A percentile compares a stretch with the other conserved stretches of the same genome.
Evolutionary conservation across 176 grass and related monocot species (phyloP).

Genomic region (Oryza longistaminata): DNA sequence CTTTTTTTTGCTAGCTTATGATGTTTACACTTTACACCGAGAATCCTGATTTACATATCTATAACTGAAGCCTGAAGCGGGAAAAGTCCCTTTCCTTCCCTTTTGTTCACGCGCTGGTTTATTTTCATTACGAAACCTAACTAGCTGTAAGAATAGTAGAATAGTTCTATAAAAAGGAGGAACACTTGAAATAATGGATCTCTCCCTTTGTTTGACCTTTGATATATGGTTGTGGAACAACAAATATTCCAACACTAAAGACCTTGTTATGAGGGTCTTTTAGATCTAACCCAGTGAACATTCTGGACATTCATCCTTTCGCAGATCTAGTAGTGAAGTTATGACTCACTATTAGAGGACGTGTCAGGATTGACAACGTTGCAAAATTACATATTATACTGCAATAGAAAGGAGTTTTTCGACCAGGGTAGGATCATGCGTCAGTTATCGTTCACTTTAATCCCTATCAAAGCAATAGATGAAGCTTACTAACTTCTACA

Average conservation of each 20-base stretch:
- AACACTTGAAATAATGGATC: background rate
- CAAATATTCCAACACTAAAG: background rate
- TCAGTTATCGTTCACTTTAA: background rate
- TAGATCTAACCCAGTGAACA: background rate
- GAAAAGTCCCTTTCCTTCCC: background rate
- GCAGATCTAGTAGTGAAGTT: constrained; percentile 7
- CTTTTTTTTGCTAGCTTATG: background rate
- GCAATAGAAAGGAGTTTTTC: background rate
- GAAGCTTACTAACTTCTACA: background rate
- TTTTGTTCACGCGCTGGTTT: background rate
- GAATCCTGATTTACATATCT: background rate
- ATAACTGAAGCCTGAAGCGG: background rate
- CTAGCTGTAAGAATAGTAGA: background rate
- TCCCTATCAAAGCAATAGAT: background rate
- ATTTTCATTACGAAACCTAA: background rate
- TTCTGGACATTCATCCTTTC: background rate
- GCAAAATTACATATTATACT: background rate
- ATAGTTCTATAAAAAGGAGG: background rate
- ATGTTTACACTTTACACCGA: background rate
- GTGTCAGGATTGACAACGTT: background rate
- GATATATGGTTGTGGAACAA: background rate
- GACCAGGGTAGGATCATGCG: background rate
- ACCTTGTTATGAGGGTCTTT: background rate
- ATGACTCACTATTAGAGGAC: background rate
- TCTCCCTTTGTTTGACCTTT: background rate